Percentiles rank a stretch among this genome's conserved stretches.
Conservation (phyloP, 345 rosid species). For the Acer saccharum region DNA sequence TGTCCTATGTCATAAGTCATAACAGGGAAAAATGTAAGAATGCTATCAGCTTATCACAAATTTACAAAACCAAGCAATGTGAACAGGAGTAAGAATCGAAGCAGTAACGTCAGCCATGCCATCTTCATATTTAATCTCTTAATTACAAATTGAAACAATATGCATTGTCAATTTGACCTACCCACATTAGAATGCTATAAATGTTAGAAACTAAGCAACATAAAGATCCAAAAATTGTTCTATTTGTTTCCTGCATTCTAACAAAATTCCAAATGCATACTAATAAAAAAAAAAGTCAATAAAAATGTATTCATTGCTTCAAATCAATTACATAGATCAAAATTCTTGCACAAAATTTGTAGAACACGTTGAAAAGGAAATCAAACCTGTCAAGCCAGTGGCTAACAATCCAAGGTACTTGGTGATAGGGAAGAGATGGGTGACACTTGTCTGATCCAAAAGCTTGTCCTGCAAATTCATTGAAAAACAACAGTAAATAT, state of each 20-base stretch:
- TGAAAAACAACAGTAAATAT: slow-evolving; percentile 26
- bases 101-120: background rate
- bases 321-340: background rate
- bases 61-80: background rate
- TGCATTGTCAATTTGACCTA: background rate
- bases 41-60: background rate
- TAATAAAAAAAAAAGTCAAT: background rate
- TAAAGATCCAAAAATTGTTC: background rate
- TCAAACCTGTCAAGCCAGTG: slow-evolving; percentile 90
- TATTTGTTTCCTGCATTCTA: background rate
- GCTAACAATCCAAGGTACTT: slow-evolving; percentile 89
- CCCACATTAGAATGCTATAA: background rate
- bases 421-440: slow-evolving; percentile 88
- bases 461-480: slow-evolving; percentile 87
- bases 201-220: background rate
- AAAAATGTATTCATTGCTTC: background rate
- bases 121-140: background rate
- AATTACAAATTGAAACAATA: background rate
- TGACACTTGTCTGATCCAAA: slow-evolving; percentile 88
- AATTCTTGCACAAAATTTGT: background rate
- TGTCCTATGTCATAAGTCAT: background rate
- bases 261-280: background rate
- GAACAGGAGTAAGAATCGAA: background rate
- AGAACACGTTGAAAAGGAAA: background rate
- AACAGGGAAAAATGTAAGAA: background rate